Conservation (phyloP, 2,329 filamentous ascomycete genomes). For the Scedosporium dehoogii region DNA sequence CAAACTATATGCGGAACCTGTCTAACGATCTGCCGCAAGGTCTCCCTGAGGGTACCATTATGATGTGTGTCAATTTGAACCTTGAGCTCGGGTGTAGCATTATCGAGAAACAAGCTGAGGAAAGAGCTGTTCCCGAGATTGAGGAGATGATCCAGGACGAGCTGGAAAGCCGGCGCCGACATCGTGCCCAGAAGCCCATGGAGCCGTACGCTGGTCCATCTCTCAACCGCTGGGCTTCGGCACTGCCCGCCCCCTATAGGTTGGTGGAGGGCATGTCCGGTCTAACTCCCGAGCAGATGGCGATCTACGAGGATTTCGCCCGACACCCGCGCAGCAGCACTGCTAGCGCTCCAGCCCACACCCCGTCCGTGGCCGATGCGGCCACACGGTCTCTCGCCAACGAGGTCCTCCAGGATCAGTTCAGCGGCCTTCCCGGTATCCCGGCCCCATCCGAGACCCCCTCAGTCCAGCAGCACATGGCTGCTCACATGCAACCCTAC, state of each 20-base stretch:
- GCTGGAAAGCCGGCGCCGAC: conserved; percentile 65
- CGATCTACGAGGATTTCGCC: conserved; percentile 94
- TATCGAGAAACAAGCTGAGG: conserved; percentile 91
- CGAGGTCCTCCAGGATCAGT: conserved; percentile 54
- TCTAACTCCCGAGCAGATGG: conserved; percentile 83
- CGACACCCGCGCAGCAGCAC: conserved; percentile 62
- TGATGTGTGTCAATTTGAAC: conserved; percentile 99
- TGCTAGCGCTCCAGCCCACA: conserved; percentile 44
- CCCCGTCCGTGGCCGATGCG: conserved; percentile 45
- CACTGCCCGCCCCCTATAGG: conserved; percentile 89
- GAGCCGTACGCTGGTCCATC: conserved; percentile 76
- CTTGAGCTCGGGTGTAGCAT: conserved; percentile 86
- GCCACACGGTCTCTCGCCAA: conserved; percentile 52
- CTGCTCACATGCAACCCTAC: conserved; percentile 45
- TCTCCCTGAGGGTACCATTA: conserved; percentile 85
- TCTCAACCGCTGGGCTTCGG: conserved; percentile 84
- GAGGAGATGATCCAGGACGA: conserved; percentile 84
- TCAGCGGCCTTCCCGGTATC: conserved; percentile 43
- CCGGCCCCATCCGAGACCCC: conserved; percentile 52
- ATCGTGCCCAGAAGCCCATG: conserved; percentile 64
- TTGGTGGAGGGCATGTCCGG: conserved; percentile 60
- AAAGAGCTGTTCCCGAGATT: conserved; percentile 86
- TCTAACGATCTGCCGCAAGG: conserved; percentile 63
- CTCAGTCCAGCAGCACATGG: conserved; percentile 41
- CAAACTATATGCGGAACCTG: conserved; percentile 81